phyloP scores from a whole-genome alignment of 2,329 filamentous ascomycete species.

The Aureobasidium lini region DNA sequence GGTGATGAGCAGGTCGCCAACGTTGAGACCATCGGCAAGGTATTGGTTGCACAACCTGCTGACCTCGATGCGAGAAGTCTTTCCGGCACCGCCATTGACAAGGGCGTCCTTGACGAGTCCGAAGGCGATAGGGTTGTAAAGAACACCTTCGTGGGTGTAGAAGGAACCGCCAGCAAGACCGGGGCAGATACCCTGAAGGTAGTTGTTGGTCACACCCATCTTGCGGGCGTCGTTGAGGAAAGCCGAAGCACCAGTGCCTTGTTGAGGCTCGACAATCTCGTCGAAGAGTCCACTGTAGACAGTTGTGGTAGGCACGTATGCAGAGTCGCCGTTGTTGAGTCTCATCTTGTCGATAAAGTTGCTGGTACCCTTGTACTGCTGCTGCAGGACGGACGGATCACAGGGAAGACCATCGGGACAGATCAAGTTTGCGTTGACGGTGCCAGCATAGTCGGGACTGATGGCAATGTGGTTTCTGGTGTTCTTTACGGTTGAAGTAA shows the following conservation, averaged over 20 bases:
- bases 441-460: constrained; percentile 48
- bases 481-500: constrained; percentile 41
- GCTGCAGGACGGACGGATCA: constrained; percentile 41
- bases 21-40: constrained; percentile 33
- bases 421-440: constrained; percentile 31
- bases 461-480: constrained; percentile 47
- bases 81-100: constrained; percentile 39
- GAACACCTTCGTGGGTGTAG: constrained; percentile 44
- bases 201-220: constrained; percentile 45
- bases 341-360: constrained; percentile 39
- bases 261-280: constrained; percentile 46
- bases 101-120: constrained; percentile 43
- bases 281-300: constrained; percentile 44
- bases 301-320: constrained; percentile 49
- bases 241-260: constrained; percentile 40
- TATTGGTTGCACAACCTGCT: constrained; percentile 32
- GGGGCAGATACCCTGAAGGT: constrained; percentile 40
- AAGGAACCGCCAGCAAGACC: constrained; percentile 35
- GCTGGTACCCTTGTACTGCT: constrained; percentile 33
- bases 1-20: constrained; percentile 41
- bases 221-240: constrained; percentile 35
- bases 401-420: constrained; percentile 25
- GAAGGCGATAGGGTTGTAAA: constrained; percentile 43
- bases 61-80: constrained; percentile 33
- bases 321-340: constrained; percentile 40